These are phyloP conservation scores for Crepidotus variabilis DNA, from an alignment of 768 basidiomycete genomes.

Conservation along the genomic window DNA sequence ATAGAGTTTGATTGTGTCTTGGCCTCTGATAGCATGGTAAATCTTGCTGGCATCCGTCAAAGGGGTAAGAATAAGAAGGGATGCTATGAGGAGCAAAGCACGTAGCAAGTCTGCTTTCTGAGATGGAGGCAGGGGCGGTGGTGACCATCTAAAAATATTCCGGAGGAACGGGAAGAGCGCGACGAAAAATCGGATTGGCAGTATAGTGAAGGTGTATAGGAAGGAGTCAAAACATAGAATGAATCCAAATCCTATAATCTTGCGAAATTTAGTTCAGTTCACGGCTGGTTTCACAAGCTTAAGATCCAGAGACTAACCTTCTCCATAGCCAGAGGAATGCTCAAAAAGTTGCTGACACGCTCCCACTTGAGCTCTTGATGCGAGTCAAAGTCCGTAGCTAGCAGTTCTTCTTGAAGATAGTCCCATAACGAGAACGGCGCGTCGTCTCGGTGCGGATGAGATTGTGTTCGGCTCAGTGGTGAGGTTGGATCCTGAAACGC, in stretches of 20 bases:
- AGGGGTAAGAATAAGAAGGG: slow-evolving; percentile 70
- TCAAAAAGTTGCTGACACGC: slow-evolving; percentile 92
- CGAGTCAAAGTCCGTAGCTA: slow-evolving; percentile 92
- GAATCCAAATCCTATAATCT: slow-evolving; percentile 93
- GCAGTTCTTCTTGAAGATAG: slow-evolving; percentile 81
- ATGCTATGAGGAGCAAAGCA: slow-evolving; percentile 67
- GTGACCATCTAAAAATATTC: slow-evolving; percentile 46
- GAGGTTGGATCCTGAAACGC: slow-evolving; percentile 14
- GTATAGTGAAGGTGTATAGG: slow-evolving; percentile 95
- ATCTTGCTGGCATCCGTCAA: slow-evolving; percentile 96
- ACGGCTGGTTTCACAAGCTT: neutral
- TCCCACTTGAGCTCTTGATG: slow-evolving; percentile 96
- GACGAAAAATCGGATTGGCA: slow-evolving; percentile 81
- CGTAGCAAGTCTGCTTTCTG: slow-evolving; percentile 94
- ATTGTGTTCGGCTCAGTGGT: slow-evolving; percentile 13
- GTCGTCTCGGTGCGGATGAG: slow-evolving; percentile 18
- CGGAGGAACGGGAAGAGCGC: slow-evolving; percentile 54
- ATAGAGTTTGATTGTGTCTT: slow-evolving; percentile 98
- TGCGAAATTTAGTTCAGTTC: neutral
- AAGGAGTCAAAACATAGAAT: slow-evolving; percentile 95
- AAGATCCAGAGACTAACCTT: slow-evolving; percentile 56
- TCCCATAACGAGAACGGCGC: slow-evolving; percentile 87
- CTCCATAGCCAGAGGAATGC: slow-evolving; percentile 89
- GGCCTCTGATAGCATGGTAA: slow-evolving; percentile 95
- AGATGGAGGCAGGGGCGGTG: slow-evolving; percentile 68